Evolutionary conservation across 345 rosid species (phyloP), one percentile per base, ranked within the genome.

Genomic region (Aquilaria yunnanensis): DNA sequence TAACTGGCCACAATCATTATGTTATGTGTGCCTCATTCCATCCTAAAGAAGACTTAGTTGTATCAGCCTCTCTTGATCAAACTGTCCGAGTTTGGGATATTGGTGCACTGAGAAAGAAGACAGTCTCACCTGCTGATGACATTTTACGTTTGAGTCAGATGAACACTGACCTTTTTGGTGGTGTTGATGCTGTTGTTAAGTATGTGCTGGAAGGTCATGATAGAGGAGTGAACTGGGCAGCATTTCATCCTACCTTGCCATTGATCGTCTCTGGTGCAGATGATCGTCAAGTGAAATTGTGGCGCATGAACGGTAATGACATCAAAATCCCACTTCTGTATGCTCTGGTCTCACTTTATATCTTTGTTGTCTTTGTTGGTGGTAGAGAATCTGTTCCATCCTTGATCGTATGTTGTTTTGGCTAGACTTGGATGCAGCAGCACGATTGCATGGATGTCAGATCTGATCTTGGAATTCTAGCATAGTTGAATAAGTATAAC

Each of bases 61-160:
- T 94, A 23, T 91, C 97, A 13, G 99, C 96, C 10, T 94, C 99
- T 66, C 75, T 91, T 50, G 99, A 94, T 78, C 96, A 94, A 77
- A 91, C 99, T 58, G 88, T 94, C 64, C 89, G 99, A 32, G 97
- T 94, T 61, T 94, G 99, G 99, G 97, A 94, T 81, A 88, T 89
- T 67, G 86, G 91, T 74, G 82, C 96, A 56, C 74, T 91, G 73
- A 87, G 79, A 71, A 91, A 87, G 85, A 94, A 94, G 78, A 65
- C 90, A 1, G 96, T 82, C 6, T 86, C 99, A 41, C 97, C 99
- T 14, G 93, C 87, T 45, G 97, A 91, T 74, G 97, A 94, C 79
- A 78, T 85, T 72, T 66, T 86, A 72, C 85, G 96, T 30, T 79
- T 94, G 71, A 87, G 81, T 74, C 96, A 90, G 74, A 88, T 94